These are phyloP conservation scores for Penicillium turbatum DNA, from an alignment of 495 filamentous ascomycete species.

Conservation along the genomic window DNA sequence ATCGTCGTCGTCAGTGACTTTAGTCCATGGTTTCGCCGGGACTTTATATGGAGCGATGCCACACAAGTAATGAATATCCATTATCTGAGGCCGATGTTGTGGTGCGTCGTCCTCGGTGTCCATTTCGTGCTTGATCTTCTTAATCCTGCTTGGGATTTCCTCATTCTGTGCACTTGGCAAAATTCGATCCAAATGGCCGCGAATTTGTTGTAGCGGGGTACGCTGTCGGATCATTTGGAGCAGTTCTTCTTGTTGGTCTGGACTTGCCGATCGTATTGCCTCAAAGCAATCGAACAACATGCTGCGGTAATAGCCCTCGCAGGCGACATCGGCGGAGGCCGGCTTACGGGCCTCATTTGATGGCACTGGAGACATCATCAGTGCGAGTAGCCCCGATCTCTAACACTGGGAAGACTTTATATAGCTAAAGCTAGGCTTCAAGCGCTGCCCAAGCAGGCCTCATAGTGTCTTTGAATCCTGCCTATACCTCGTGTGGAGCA, in stretches of 20 bases:
- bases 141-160: background rate
- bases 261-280: background rate
- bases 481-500: no score
- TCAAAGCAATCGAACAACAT: constrained; percentile 1
- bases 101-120: constrained; percentile 1
- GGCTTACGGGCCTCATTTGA: background rate
- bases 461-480: no score
- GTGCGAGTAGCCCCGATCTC: background rate
- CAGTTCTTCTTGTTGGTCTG: background rate
- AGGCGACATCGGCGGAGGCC: background rate
- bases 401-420: background rate
- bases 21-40: constrained; percentile 38
- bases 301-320: background rate
- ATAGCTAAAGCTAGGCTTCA: background rate
- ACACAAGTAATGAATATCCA: constrained; percentile 24
- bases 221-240: background rate
- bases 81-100: constrained; percentile 12
- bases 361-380: background rate
- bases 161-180: background rate
- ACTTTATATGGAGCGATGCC: constrained; percentile 19
- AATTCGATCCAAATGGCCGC: background rate
- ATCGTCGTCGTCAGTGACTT: constrained; percentile 35
- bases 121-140: background rate
- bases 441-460: no score
- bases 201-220: background rate